phyloP scores from a whole-genome alignment of 2,329 filamentous ascomycete species.

The Cryoendolithus antarcticus region DNA sequence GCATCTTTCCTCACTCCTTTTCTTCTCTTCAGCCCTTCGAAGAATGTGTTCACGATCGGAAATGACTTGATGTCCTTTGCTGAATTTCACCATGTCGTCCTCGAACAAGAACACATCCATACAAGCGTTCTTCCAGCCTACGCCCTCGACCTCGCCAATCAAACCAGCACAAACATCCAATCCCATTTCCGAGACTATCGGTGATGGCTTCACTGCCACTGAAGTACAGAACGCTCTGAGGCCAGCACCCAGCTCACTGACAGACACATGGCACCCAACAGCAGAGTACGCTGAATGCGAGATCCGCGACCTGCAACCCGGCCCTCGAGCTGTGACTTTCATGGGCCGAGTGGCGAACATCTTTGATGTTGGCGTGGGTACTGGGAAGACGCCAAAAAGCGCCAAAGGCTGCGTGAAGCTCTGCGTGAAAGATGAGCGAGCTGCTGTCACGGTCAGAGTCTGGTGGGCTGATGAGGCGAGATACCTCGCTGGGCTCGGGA shows the following conservation, averaged over 20 bases:
- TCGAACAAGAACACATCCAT: conserved; percentile 21
- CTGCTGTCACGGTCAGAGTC: conserved; percentile 37
- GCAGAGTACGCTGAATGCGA: conserved; percentile 32
- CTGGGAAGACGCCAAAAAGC: conserved; percentile 30
- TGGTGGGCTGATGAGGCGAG: conserved; percentile 37
- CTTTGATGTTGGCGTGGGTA: conserved; percentile 28
- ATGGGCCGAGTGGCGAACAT: conserved; percentile 46
- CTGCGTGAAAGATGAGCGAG: conserved; percentile 44
- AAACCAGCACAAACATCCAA: conserved; percentile 10
- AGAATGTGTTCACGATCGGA: too few relatives aligned
- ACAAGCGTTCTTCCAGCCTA: conserved; percentile 30
- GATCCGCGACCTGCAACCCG: conserved; percentile 38
- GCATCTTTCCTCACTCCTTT: too few relatives aligned
- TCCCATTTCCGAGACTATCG: conserved; percentile 7
- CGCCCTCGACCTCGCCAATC: conserved; percentile 13
- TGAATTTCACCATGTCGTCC: conserved; percentile 1
- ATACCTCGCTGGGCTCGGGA: conserved; percentile 11
- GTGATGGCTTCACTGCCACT: conserved; percentile 43
- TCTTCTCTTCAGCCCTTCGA: too few relatives aligned
- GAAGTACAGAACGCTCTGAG: conserved; percentile 23
- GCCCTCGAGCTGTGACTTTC: conserved; percentile 39
- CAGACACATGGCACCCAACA: conserved; percentile 35
- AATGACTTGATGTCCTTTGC: too few relatives aligned
- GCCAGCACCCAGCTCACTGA: conserved; percentile 5
- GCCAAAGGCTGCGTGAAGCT: conserved; percentile 42